Conservation (phyloP, 257 asterid genomes). For the Rehmannia glutinosa region DNA sequence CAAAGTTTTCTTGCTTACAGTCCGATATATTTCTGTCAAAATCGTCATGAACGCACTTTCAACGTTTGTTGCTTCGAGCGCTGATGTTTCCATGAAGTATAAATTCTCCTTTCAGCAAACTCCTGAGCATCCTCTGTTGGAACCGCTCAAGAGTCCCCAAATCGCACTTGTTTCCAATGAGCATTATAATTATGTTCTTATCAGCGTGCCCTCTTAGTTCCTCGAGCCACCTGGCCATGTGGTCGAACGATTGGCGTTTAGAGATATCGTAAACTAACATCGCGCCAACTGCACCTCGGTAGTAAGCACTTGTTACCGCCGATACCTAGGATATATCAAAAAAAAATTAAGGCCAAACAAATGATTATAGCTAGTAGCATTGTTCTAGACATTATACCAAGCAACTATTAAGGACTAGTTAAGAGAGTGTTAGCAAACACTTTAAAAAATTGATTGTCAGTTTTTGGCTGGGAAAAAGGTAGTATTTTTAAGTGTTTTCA, state of each 20-base stretch:
- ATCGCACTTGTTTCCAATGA: conserved; percentile 26
- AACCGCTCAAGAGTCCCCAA: neutral
- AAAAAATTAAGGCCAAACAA: neutral
- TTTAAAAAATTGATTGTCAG: too few species aligned
- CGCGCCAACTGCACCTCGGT: conserved; percentile 61
- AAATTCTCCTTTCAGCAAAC: neutral
- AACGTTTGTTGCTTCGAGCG: neutral
- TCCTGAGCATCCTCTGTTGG: neutral
- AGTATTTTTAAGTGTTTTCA: too few species aligned
- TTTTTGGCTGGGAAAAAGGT: too few species aligned
- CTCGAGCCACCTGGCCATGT: conserved; percentile 57
- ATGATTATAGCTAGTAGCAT: too few species aligned
- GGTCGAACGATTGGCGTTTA: conserved; percentile 45
- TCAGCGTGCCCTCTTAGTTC: conserved; percentile 50
- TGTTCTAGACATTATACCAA: too few species aligned
- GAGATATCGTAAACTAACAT: conserved; percentile 52
- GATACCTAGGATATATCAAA: conserved; percentile 25
- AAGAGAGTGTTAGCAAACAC: too few species aligned
- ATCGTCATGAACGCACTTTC: neutral
- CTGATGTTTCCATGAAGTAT: neutral
- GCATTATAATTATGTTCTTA: conserved; percentile 47
- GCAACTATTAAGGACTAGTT: too few species aligned
- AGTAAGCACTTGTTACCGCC: conserved; percentile 64
- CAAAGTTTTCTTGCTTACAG: neutral
- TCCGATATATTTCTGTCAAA: neutral